Percentiles rank a stretch among this genome's conserved stretches.
Evolutionary conservation across 495 filamentous ascomycete species (phyloP).

Genomic region (Xylaria telfairii): DNA sequence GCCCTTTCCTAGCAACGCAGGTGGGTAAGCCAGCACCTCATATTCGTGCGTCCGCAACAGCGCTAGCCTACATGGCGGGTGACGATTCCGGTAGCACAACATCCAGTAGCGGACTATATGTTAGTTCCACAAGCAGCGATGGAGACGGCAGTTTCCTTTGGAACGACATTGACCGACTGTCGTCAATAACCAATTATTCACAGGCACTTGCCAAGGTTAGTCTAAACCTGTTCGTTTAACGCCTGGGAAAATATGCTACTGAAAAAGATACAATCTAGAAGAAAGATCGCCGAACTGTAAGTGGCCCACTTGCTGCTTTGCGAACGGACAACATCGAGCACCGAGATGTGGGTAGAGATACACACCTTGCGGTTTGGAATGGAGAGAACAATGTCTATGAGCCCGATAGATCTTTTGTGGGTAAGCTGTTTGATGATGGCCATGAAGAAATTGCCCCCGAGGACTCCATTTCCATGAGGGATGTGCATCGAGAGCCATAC

Average conservation of each 20-base stretch:
- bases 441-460: background rate
- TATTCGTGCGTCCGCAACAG: background rate
- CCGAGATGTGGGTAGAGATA: background rate
- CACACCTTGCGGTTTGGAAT: background rate
- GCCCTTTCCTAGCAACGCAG: too few species aligned
- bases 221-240: background rate
- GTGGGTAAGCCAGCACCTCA: background rate
- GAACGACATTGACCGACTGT: background rate
- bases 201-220: background rate
- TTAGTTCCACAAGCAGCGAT: background rate
- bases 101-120: background rate
- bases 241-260: background rate
- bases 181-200: background rate
- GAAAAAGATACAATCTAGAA: background rate
- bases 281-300: background rate
- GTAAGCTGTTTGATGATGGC: background rate
- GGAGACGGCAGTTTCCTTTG: background rate
- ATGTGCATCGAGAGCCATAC: background rate
- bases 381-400: constrained; percentile 10
- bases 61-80: background rate
- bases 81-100: background rate
- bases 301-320: constrained; percentile 5
- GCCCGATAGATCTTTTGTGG: constrained; percentile 9
- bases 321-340: constrained; percentile 4
- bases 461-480: constrained; percentile 12